These are phyloP conservation scores for Populus nigra DNA, from an alignment of 345 rosid genomes.

Conservation along the genomic window DNA sequence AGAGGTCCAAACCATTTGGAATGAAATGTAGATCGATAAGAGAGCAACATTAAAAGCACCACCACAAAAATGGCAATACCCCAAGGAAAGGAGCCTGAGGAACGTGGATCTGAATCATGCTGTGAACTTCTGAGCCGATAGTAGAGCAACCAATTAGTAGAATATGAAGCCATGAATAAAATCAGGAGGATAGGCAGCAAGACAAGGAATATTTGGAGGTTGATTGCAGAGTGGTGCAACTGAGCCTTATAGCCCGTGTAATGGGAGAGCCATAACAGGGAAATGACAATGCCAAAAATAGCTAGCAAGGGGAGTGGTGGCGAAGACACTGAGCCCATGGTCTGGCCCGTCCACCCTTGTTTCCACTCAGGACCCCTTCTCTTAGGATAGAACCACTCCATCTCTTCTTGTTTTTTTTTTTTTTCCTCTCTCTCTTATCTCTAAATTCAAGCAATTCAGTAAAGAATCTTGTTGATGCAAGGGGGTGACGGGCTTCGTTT, in stretches of 20 bases:
- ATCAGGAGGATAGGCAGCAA: conserved; percentile 38
- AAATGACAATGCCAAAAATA: conserved; percentile 46
- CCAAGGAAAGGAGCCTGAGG: conserved; percentile 36
- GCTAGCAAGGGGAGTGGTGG: conserved; percentile 46
- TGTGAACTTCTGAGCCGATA: conserved; percentile 11
- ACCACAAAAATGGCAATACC: conserved; percentile 38
- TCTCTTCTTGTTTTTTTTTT: neutral
- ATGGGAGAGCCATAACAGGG: conserved; percentile 45
- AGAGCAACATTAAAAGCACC: conserved; percentile 42
- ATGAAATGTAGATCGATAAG: conserved; percentile 53
- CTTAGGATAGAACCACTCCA: conserved; percentile 53
- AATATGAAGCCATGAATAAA: conserved; percentile 28
- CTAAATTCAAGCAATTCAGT: neutral
- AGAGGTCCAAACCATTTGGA: conserved; percentile 50
- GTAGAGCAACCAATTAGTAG: conserved; percentile 20
- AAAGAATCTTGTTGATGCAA: neutral
- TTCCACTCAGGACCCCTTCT: conserved; percentile 63
- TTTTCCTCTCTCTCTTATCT: neutral
- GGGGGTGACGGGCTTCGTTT: neutral
- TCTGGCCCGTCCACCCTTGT: conserved; percentile 47
- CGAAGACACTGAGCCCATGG: conserved; percentile 33
- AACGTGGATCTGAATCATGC: neutral
- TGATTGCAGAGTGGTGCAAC: conserved; percentile 25
- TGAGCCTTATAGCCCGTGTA: conserved; percentile 31
- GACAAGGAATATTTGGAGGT: conserved; percentile 39